Base-by-base conservation (phyloP, 2,329 filamentous ascomycete genomes). In the Microsporum ferrugineum region DNA sequence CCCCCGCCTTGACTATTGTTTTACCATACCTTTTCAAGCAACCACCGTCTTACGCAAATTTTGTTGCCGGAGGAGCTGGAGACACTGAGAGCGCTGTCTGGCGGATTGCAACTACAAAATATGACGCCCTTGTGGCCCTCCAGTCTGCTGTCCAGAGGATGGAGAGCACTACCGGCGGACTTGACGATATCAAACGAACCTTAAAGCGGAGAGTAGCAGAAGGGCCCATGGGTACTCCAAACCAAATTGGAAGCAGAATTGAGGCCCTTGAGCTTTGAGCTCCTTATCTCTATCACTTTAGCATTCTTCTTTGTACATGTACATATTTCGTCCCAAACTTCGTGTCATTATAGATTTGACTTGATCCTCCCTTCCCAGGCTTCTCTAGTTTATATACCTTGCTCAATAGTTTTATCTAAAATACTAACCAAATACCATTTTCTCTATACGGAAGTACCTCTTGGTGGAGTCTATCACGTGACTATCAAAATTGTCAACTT, bases 11-110 rank as follows among this genome's bases (percentile, higher is more conserved):
- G 61, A 79, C 73, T 59, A 75, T 75, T 1, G 74, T 84, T 0
- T 69, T 85, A 0, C 82, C 82, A 0, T 83, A 80, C 65, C 72
- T 85, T 1, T 77, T 85, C 60, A 80, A 79, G 60, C 81, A 82
- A 2, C 78, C 82, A 1, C 78, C 79, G 34, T 80, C 78, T 0
- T 84, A 82, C 63, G 78, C 79, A 10, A 82, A 82, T 60, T 75
- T 84, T n/a, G 82, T 84, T 0, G 81, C 80, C 12, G 74, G 76
- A 41, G 82, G 82, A 7, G 74, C 78, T 7, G 81, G 80, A 1
- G 82, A 84, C 66, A 72, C 78, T 0, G 80, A 84, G 66, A 82
- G 78, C 64, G 77, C 80, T 1, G 81, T 82, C 2, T 84, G 82
- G 71, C 78, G 79, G 63, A 76, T 85, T 47, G 82, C 82, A 0